Percentiles rank a stretch among this genome's conserved stretches.
These are phyloP conservation scores for Yamadazyma blattariae DNA, from an alignment of 1,139 yeast species.

Conservation along the genomic window DNA sequence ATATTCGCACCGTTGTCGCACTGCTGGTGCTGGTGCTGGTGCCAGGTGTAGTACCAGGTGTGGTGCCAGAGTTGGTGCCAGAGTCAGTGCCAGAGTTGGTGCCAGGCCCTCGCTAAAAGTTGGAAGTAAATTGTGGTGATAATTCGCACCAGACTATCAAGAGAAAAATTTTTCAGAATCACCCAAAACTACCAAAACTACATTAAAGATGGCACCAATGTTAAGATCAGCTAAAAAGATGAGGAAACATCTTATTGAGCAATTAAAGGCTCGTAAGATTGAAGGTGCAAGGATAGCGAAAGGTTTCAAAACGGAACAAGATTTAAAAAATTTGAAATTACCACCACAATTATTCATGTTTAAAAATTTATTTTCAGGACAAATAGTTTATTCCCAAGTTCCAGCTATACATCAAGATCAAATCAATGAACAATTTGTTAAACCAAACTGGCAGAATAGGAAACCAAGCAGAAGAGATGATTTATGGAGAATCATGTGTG, in stretches of 20 bases:
- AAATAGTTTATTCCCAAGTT: constrained; percentile 83
- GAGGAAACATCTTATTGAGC: constrained; percentile 50
- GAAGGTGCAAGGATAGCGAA: constrained; percentile 46
- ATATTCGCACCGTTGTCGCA: no score
- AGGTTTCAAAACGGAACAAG: constrained; percentile 31
- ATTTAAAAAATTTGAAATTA: constrained; percentile 31
- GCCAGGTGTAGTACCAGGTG: no score
- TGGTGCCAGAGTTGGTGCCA: no score
- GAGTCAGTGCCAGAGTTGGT: no score
- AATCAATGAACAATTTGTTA: constrained; percentile 64
- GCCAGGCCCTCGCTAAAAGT: no score
- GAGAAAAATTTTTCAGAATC: no score
- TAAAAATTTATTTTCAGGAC: constrained; percentile 85
- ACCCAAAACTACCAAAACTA: no score
- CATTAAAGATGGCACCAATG: constrained; percentile 38
- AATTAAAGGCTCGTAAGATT: constrained; percentile 42
- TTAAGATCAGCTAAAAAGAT: constrained; percentile 48
- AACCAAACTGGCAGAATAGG: constrained; percentile 89
- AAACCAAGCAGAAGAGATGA: constrained; percentile 79
- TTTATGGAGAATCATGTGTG: constrained; percentile 90
- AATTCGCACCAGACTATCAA: no score
- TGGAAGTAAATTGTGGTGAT: no score
- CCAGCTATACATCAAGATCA: constrained; percentile 72
- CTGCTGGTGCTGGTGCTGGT: no score
- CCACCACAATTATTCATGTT: constrained; percentile 85